phyloP scores from a whole-genome alignment of 495 filamentous ascomycete species.

The Thozetella sp. region DNA sequence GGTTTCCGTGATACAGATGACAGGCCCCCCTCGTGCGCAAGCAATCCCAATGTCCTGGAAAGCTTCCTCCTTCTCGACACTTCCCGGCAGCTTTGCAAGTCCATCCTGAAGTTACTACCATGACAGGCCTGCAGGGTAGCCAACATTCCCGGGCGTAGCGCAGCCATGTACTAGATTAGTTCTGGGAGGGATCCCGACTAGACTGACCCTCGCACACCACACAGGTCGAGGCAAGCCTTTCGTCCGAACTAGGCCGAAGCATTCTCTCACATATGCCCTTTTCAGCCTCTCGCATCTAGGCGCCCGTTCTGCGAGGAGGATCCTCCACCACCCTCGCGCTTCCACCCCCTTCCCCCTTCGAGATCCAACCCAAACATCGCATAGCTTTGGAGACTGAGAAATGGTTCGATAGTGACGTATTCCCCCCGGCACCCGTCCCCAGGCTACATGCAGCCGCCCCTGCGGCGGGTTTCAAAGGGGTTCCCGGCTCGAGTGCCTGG shows the following conservation, averaged over 20 bases:
- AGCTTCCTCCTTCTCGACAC: too few relatives aligned
- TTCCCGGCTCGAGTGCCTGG: background rate
- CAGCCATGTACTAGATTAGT: too few relatives aligned
- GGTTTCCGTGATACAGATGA: too few relatives aligned
- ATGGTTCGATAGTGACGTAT: slow-evolving; percentile 4
- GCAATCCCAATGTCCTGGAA: too few relatives aligned
- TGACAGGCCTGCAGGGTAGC: background rate
- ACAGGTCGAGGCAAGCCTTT: background rate
- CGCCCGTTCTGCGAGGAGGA: background rate
- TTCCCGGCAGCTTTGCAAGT: too few relatives aligned
- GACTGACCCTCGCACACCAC: background rate
- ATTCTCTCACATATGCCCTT: slow-evolving; percentile 1
- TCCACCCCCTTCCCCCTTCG: background rate
- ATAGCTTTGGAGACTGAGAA: background rate
- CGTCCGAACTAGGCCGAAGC: background rate
- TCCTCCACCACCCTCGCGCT: too few relatives aligned
- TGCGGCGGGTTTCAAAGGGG: slow-evolving; percentile 2
- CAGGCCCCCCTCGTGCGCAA: too few relatives aligned
- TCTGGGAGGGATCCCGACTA: too few relatives aligned
- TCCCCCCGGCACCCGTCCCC: background rate
- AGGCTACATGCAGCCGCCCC: background rate
- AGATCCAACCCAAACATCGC: background rate
- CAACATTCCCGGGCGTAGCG: background rate
- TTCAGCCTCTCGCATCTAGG: background rate
- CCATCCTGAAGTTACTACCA: too few relatives aligned